Evolutionary conservation across 78 protist genomes (phyloP), one percentile per base, ranked within the genome.

Genomic region (Polysphondylium violaceum): DNA sequence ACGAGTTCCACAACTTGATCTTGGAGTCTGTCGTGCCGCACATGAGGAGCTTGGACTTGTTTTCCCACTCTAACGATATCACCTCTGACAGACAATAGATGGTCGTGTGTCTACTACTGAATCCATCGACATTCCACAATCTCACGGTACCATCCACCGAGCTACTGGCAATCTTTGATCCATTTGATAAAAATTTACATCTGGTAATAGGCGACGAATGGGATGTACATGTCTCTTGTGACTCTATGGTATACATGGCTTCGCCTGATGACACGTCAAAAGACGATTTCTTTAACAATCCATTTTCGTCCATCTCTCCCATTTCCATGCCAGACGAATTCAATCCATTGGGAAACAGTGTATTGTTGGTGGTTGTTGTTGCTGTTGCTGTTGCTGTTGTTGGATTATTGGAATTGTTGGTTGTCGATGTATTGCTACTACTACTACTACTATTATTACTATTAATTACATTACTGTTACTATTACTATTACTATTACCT

Each of bases 1-100:
- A 38, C 7, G 73, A 51, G 44, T 83, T 83, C 91, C 91, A 83
- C 33, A 83, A 31, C 19, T 83, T 83, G n/a, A 83, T 83, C 36
- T 83, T 83, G n/a, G 91, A 68, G 44, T 83, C 91, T 0, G 77
- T 69, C n/a, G 91, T 83, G 23, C 91, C 91, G 58, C 91, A 83
- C 0, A 83, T 21, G 5, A 83, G 41, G 0, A 83, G 29, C 40
- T 83, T 83, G 1, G 91, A 40, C 33, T 55, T 19, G 23, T 58
- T 83, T 23, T 83, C 91, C 91, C 91, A 83, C 58, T 83, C 91
- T 8, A 83, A 71, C 25, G 91, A 67, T 1, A 72, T 73, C 0
- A 83, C 91, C 23, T 83, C 91, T 11, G 91, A 83, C 19, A 83
- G 31, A 69, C 91, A 83, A 58, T 83, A 83, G 43, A 83, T 83